Conservation (phyloP, 2,329 filamentous ascomycete genomes). For the Niveomyces coronatus region DNA sequence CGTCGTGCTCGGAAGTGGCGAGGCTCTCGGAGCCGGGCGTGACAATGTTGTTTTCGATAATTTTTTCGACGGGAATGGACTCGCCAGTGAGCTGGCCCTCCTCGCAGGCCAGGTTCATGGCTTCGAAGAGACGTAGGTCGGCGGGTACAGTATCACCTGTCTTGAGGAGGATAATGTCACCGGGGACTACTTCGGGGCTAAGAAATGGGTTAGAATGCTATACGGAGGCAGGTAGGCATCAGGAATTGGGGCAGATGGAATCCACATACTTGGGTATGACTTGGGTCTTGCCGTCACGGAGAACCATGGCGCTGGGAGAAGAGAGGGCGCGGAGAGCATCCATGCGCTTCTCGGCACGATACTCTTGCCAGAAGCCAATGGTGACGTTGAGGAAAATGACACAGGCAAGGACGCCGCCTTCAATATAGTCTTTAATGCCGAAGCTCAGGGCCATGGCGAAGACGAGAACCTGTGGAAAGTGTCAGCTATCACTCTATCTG, state of each 20-base stretch:
- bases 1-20: conserved; percentile 35
- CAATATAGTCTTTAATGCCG: conserved; percentile 55
- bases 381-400: conserved; percentile 61
- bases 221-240: too few species aligned
- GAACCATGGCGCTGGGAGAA: conserved; percentile 51
- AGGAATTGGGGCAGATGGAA: too few species aligned
- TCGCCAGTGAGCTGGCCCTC: conserved; percentile 70
- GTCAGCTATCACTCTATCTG: neutral
- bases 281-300: conserved; percentile 47
- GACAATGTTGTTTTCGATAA: conserved; percentile 37
- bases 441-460: conserved; percentile 68
- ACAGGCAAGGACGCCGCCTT: conserved; percentile 55
- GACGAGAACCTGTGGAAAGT: conserved; percentile 50
- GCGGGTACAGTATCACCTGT: conserved; percentile 68
- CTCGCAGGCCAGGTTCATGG: conserved; percentile 72
- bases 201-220: conserved; percentile 12
- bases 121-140: conserved; percentile 59
- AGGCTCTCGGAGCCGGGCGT: conserved; percentile 35
- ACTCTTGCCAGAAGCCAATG: conserved; percentile 58
- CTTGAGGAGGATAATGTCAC: conserved; percentile 57
- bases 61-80: conserved; percentile 61
- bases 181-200: conserved; percentile 56
- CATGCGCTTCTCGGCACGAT: conserved; percentile 56
- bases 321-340: conserved; percentile 51
- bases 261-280: conserved; percentile 46